These are phyloP conservation scores for Shiraia bambusicola DNA, from an alignment of 2,329 filamentous ascomycete genomes.

Conservation along the genomic window DNA sequence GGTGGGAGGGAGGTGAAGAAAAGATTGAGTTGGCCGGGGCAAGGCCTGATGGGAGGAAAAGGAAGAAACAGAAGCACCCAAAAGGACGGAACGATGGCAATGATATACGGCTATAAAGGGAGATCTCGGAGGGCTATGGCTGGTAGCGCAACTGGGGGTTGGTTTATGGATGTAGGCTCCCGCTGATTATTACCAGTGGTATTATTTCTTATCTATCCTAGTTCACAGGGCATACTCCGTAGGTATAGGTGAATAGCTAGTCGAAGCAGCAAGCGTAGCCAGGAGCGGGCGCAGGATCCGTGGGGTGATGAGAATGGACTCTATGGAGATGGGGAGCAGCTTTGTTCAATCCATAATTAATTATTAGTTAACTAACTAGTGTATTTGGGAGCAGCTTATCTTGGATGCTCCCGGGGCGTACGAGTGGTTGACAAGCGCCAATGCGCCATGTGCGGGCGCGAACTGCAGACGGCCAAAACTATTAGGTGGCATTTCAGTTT, in stretches of 20 bases:
- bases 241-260: no score
- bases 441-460: no score
- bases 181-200: no score
- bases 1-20: no score
- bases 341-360: no score
- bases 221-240: conserved; percentile 37
- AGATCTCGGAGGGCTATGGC: conserved; percentile 36
- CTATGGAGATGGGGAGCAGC: conserved; percentile 1
- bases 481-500: no score
- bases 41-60: conserved; percentile 13
- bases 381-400: no score
- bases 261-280: conserved; percentile 38
- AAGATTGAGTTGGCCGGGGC: conserved; percentile 9
- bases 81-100: conserved; percentile 25
- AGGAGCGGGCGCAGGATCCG: conserved; percentile 37
- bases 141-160: conserved; percentile 29
- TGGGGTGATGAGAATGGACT: conserved; percentile 40
- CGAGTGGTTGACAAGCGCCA: no score
- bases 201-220: conserved; percentile 38
- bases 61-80: conserved; percentile 9
- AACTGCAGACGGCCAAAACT: no score
- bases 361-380: no score
- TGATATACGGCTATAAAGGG: conserved; percentile 36
- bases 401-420: no score
- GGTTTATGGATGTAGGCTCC: conserved; percentile 37